Evolutionary conservation across 257 asterid genomes (phyloP), one percentile per base, ranked within the genome.

Genomic region (Solanum piurae): DNA sequence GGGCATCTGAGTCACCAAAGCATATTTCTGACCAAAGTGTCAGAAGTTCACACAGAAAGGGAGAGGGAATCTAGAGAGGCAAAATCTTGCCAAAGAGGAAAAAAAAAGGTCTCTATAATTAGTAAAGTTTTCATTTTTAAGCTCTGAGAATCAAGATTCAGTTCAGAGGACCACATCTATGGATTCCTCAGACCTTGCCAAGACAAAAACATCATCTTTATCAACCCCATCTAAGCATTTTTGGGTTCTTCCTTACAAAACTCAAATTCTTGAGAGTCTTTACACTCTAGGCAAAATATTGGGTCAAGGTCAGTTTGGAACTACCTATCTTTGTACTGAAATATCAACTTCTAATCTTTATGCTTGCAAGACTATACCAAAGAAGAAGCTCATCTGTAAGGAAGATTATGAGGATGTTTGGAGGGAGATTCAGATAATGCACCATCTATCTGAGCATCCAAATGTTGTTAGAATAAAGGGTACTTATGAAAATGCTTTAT

Each of bases 351-450:
- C 93, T 85, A 77, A 84, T 58, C 89, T 77, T 18, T 94, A 94
- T 80, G 97, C 97, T 89, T 93, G 95, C 83, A 94, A 94, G 88
- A 91, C 95, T 25, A 94, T 94, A 58, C 93, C 97, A 49, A 94
- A 94, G 64, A 93, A 89, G 94, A 94, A 94, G 60, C 92, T 94
- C 88, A 89, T 92, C 64, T 92, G 94, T 89, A 76, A 73, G 82
- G 95, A 94, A 91, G 95, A 94, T 84, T 94, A 90, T 66, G 96
- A 93, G 79, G 95, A 93, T 86, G 96, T 94, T 33, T 94, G 97
- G 95, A 93, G 93, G 68, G 97, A 94, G 95, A 94, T 94, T 89
- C 94, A 93, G 93, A 93, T 94, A 91, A 94, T 94, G 95, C 97
- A 94, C 88, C 95, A 94, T 66, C 84, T 94, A 75, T 93, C 95